These are phyloP conservation scores for Huntiella bhutanensis DNA, from an alignment of 2,329 filamentous ascomycete species.

Conservation along the genomic window DNA sequence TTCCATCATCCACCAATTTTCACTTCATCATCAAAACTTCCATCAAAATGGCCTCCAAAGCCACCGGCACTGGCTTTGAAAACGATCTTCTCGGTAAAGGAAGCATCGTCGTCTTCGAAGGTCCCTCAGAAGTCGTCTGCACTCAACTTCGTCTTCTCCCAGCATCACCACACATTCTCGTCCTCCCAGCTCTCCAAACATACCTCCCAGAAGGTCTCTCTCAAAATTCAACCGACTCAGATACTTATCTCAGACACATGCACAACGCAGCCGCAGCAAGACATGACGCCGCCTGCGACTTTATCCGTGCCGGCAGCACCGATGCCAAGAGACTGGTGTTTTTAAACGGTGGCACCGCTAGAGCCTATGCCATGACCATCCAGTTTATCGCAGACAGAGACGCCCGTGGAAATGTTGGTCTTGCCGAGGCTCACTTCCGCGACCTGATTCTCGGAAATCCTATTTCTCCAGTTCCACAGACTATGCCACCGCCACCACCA, in stretches of 20 bases:
- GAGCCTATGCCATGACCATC: conserved; percentile 35
- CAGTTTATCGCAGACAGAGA: conserved; percentile 28
- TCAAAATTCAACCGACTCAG: conserved; percentile 22
- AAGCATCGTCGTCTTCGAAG: conserved; percentile 41
- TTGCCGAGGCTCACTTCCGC: conserved; percentile 3
- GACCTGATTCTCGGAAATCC: conserved; percentile 3
- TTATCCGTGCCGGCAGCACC: conserved; percentile 28
- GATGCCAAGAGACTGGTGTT: conserved; percentile 37
- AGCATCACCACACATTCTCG: conserved; percentile 35
- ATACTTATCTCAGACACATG: conserved; percentile 26
- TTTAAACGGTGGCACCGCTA: conserved; percentile 37
- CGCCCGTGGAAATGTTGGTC: neutral
- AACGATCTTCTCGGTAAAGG: conserved; percentile 19
- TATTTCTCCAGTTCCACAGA: conserved; percentile 1
- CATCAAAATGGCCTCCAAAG: conserved; percentile 29
- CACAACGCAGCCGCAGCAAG: conserved; percentile 31
- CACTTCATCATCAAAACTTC: neutral
- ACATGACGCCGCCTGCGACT: conserved; percentile 28
- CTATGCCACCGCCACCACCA: neutral
- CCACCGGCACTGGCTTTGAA: neutral
- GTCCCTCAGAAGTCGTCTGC: conserved; percentile 32
- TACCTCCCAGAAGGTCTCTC: conserved; percentile 24
- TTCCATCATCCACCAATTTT: neutral
- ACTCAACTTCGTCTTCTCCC: conserved; percentile 43
- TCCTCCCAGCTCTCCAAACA: conserved; percentile 32